Evolutionary conservation across 164 flowering plant genomes (phyloP).

Genomic region (Dillenia suffruticosa): DNA sequence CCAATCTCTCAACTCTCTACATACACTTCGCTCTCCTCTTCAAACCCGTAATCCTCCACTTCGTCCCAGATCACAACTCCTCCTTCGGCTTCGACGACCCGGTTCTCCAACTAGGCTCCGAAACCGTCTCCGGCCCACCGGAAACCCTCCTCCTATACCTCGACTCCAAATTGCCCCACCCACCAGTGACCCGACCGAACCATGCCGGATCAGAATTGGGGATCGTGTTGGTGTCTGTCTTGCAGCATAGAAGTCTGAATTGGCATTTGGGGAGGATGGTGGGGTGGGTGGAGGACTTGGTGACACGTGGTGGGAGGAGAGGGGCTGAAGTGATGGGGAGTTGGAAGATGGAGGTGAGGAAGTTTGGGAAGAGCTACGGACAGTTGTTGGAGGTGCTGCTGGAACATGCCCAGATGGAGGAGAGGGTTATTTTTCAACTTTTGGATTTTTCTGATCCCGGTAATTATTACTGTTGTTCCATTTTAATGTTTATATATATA

Average conservation of each 20-base stretch:
- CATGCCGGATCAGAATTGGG: conserved; percentile 19
- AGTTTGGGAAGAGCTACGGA: conserved; percentile 48
- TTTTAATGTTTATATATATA: too few species aligned
- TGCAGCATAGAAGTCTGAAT: conserved; percentile 62
- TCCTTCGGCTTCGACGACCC: conserved; percentile 15
- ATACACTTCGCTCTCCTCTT: conserved; percentile 45
- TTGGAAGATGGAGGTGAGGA: conserved; percentile 67
- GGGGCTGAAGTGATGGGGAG: conserved; percentile 49
- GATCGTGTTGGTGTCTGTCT: conserved; percentile 34
- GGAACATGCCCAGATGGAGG: conserved; percentile 87
- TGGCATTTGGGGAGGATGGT: conserved; percentile 59
- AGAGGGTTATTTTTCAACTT: conserved; percentile 53
- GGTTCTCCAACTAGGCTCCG: conserved; percentile 29
- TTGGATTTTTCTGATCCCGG: conserved; percentile 63
- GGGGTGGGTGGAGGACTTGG: conserved; percentile 66
- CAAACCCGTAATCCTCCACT: conserved; percentile 34
- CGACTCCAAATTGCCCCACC: conserved; percentile 50
- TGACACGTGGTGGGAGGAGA: conserved; percentile 31
- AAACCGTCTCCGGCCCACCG: conserved; percentile 40
- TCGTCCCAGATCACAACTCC: conserved; percentile 26
- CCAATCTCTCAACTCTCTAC: conserved; percentile 23
- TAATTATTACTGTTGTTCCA: conserved; percentile 6
- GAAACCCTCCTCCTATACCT: conserved; percentile 36
- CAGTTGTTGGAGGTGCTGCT: conserved; percentile 53
- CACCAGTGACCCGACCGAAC: conserved; percentile 25